Evolutionary conservation across 2,329 filamentous ascomycete genomes (phyloP), one percentile per base, ranked within the genome.

Genomic region (Colletotrichum euphorbiae): DNA sequence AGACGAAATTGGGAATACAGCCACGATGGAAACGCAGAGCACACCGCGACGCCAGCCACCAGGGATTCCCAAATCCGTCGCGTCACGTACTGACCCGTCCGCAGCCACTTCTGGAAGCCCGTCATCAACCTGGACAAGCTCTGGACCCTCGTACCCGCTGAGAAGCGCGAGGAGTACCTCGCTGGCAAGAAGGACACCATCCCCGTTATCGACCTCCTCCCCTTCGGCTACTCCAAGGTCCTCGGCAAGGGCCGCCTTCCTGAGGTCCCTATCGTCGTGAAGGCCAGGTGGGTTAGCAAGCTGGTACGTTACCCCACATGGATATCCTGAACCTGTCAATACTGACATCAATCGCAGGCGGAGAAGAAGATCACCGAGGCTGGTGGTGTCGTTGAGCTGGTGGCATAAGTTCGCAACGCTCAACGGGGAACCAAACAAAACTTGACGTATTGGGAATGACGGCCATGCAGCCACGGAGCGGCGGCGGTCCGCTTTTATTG

Each of bases 71-170:
- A 31, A 21, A 28, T 5, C 2, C 1, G 1, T n/a, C 24, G 12
- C 2, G 21, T 9, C 40, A 21, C 28, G 33, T 43, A 52, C 67
- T 71, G 55, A 71, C 60, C 42, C 40, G 12, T 12, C 11, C 21
- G 2, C n/a, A 71, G 70, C 89, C 92, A 97, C 81, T 94, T 95
- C 89, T 99, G 95, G 96, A 98, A 97, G 88, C 96, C 96, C 75
- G 89, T 93, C 77, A 92, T 99, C 91, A 99, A 99, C 89, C 87
- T 99, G 77, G 96, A 98, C 86, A 99, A 98, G 95, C 92, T 99
- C 75, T 97, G 94, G 93, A 92, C 94, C 70, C 93, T 99, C 79
- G 90, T 99, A 80, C 96, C 97, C 80, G 84, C 85, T 75, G 96
- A 99, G 86, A 90, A 93, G 83, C 95, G 97, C 79, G 94, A 97